These are phyloP conservation scores for Trypanosoma rangeli DNA, from an alignment of 208 protist genomes.

Conservation along the genomic window DNA sequence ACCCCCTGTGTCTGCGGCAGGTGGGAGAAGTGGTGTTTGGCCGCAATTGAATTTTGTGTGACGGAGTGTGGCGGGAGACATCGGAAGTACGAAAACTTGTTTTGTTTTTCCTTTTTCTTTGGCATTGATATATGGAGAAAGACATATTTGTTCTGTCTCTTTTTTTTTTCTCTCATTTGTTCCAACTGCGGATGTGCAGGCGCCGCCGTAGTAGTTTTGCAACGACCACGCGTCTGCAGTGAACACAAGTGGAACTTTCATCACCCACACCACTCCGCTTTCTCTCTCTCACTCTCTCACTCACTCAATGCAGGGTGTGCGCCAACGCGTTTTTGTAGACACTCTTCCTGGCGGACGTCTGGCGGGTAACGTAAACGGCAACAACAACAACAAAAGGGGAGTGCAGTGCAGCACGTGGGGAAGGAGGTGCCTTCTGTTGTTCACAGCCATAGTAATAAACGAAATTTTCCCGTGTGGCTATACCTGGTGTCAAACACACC, in stretches of 20 bases:
- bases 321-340: too few species aligned
- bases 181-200: too few species aligned
- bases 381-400: neutral
- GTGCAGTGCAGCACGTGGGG: neutral
- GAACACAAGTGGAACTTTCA: too few species aligned
- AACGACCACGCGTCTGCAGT: too few species aligned
- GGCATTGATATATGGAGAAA: neutral
- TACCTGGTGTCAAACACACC: slow-evolving; percentile 79
- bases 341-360: too few species aligned
- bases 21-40: neutral
- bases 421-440: neutral
- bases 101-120: slow-evolving; percentile 17
- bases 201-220: too few species aligned
- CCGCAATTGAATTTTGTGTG: neutral
- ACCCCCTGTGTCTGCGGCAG: neutral
- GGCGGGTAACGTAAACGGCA: too few species aligned
- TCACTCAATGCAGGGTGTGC: too few species aligned
- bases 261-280: too few species aligned
- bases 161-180: neutral
- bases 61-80: neutral
- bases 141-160: neutral
- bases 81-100: slow-evolving; percentile 10
- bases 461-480: slow-evolving; percentile 73
- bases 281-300: too few species aligned
- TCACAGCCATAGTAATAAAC: neutral